Evolutionary conservation across 257 asterid genomes (phyloP).

Genomic region (Solanum chilense): DNA sequence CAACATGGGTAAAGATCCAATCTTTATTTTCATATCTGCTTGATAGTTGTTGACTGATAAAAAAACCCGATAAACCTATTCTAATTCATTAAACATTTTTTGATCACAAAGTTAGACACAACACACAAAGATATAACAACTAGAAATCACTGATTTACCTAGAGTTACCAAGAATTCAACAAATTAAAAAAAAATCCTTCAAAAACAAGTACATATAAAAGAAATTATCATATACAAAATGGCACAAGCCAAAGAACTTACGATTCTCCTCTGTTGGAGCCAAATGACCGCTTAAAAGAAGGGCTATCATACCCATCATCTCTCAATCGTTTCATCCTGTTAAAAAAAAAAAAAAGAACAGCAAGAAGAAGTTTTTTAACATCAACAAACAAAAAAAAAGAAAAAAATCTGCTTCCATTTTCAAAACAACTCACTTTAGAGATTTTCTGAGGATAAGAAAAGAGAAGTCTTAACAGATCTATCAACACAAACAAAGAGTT

Average conservation of each 20-base stretch:
- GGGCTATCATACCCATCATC: constrained; percentile 65
- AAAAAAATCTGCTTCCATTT: not conserved
- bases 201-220: not conserved
- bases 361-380: constrained; percentile 6
- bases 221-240: not conserved
- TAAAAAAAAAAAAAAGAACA: constrained; percentile 4
- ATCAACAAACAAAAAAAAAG: not conserved
- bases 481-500: not conserved
- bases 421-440: constrained; percentile 23
- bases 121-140: not conserved
- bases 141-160: constrained; percentile 24
- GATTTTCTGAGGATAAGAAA: constrained; percentile 15
- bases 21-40: constrained; percentile 5
- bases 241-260: constrained; percentile 24
- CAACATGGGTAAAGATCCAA: constrained; percentile 22
- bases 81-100: constrained; percentile 2
- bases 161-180: not conserved
- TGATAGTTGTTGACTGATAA: not conserved
- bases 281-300: constrained; percentile 72
- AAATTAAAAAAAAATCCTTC: not conserved
- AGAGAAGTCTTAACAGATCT: constrained; percentile 46
- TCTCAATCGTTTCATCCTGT: constrained; percentile 73
- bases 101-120: constrained; percentile 9
- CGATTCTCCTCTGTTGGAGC: constrained; percentile 75
- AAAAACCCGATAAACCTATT: not conserved